These are phyloP conservation scores for Hypoxylon fragiforme DNA, from an alignment of 495 filamentous ascomycete genomes.

Conservation along the genomic window DNA sequence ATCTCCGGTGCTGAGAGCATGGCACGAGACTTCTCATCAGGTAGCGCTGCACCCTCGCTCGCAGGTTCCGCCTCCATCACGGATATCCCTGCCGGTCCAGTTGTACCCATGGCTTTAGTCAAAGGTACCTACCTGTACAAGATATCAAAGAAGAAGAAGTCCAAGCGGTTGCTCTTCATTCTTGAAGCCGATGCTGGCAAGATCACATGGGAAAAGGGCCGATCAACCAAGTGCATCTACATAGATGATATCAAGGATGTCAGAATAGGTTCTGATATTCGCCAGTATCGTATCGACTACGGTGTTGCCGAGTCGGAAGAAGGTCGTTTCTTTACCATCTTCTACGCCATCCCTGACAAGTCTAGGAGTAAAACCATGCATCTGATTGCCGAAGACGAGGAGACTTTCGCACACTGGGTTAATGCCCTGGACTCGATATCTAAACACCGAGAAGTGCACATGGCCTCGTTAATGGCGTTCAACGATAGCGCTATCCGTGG, in stretches of 20 bases:
- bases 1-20: slow-evolving; percentile 35
- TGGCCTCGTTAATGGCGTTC: slow-evolving; percentile 79
- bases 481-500: slow-evolving; percentile 77
- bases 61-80: slow-evolving; percentile 38
- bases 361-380: slow-evolving; percentile 76
- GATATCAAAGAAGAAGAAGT: slow-evolving; percentile 76
- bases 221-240: slow-evolving; percentile 80
- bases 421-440: slow-evolving; percentile 77
- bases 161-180: slow-evolving; percentile 71
- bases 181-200: slow-evolving; percentile 81
- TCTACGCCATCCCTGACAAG: slow-evolving; percentile 74
- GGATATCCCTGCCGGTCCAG: slow-evolving; percentile 59
- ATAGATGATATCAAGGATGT: slow-evolving; percentile 95
- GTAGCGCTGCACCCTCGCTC: slow-evolving; percentile 43
- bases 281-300: slow-evolving; percentile 86
- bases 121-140: slow-evolving; percentile 77
- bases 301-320: slow-evolving; percentile 64
- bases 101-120: slow-evolving; percentile 70
- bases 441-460: slow-evolving; percentile 82
- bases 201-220: slow-evolving; percentile 82
- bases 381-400: slow-evolving; percentile 72
- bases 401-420: slow-evolving; percentile 76
- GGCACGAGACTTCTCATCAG: slow-evolving; percentile 40
- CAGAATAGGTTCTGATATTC: slow-evolving; percentile 78
- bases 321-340: slow-evolving; percentile 81